Evolutionary conservation across 805 yeast genomes (phyloP), one percentile per base, ranked within the genome.

Genomic region (Kodamaea kakaduensis): DNA sequence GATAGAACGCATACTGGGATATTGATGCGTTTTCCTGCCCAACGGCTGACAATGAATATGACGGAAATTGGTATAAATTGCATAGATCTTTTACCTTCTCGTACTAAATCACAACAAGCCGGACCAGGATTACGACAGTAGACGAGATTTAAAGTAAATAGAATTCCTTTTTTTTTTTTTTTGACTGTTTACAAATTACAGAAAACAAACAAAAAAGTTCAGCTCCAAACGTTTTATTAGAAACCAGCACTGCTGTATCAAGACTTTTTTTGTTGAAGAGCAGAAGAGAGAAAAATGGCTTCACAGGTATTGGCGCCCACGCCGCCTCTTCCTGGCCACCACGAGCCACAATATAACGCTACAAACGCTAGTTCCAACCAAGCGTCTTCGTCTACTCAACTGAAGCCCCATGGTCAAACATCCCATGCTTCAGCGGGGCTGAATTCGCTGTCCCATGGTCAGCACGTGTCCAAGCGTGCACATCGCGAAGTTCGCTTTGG

Each of bases 401-500:
- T 13, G 12, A 10, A n/a, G 5, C 25, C 13, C n/a, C 25, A 22
- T 6, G 22, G 22, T 9, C 22, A 19, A 9, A 19, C 22, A 6
- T 10, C 8, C 6, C 6, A 6, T 9, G 13, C 8, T 9, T 10
- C 8, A 6, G 17, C 17, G 17, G 12, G 13, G 9, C n/a, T 10
- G 28, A 7, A 13, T 16, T 6, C 15, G 7, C 12, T 10, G 19
- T 18, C 29, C 6, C 29, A 26, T 6, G 10, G 29, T 16, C 29
- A 26, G 17, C 17, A 14, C 14, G 21, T 17, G 4, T 21, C 54
- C 39, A 61, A 56, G 44, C 51, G 71, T 22, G 49, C 62, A 3
- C 77, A 75, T 43, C 68, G 83, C 44, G 88, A 83, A 53, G 81
- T 83, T 14, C 73, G 95, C 25, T 89, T 93, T 56, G 98, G 98